Percentiles rank a stretch among this genome's conserved stretches.
phyloP scores from a whole-genome alignment of 345 rosid genomes.

The Isatis tinctoria region DNA sequence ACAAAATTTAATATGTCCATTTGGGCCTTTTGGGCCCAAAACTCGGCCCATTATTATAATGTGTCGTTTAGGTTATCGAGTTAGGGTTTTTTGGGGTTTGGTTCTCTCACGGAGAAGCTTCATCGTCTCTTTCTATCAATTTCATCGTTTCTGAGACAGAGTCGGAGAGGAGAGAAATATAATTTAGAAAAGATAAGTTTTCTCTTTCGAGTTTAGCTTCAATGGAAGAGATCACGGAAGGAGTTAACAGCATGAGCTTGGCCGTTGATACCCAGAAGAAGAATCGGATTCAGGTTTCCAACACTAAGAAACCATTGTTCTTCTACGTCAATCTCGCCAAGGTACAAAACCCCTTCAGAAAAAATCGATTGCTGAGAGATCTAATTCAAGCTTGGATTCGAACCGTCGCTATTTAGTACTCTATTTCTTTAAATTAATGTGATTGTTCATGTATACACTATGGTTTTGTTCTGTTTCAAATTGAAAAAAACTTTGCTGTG shows the following conservation, averaged over 20 bases:
- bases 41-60: not conserved
- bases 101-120: constrained; percentile 11
- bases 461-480: not conserved
- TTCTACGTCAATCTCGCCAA: constrained; percentile 96
- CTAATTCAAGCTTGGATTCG: not conserved
- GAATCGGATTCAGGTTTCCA: constrained; percentile 92
- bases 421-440: not conserved
- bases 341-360: constrained; percentile 35
- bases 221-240: constrained; percentile 80
- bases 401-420: not conserved
- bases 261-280: constrained; percentile 55
- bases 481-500: not conserved
- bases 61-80: not conserved
- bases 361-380: not conserved
- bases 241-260: constrained; percentile 53
- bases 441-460: not conserved
- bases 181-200: not conserved
- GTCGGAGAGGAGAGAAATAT: constrained; percentile 16
- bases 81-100: constrained; percentile 35
- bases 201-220: not conserved
- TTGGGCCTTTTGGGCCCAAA: not conserved
- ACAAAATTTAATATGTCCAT: too few species aligned
- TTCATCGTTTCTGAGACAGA: constrained; percentile 15
- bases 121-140: constrained; percentile 22
- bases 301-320: constrained; percentile 90